These are phyloP conservation scores for Microsporum audouinii DNA, from an alignment of 2,329 filamentous ascomycete genomes.

Conservation along the genomic window DNA sequence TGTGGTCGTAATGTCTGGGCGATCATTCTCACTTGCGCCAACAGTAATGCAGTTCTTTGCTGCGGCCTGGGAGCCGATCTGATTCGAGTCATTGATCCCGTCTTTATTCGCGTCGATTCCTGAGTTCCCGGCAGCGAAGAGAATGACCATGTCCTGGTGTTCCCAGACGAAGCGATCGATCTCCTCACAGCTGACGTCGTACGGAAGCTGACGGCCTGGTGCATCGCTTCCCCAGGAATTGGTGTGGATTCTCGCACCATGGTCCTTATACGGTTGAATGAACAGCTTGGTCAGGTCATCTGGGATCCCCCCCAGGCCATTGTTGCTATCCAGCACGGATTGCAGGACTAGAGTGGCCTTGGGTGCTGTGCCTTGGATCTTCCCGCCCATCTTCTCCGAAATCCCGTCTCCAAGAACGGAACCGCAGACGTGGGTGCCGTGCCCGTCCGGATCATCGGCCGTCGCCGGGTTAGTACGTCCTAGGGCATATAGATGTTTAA, in stretches of 20 bases:
- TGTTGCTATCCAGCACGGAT: slow-evolving; percentile 11
- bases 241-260: slow-evolving; percentile 15
- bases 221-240: slow-evolving; percentile 17
- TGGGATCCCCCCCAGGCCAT: slow-evolving; percentile 15
- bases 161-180: slow-evolving; percentile 18
- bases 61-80: slow-evolving; percentile 16
- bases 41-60: slow-evolving; percentile 22
- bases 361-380: slow-evolving; percentile 16
- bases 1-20: slow-evolving; percentile 12
- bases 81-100: slow-evolving; percentile 12
- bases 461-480: slow-evolving; percentile 4
- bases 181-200: slow-evolving; percentile 10
- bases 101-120: slow-evolving; percentile 11
- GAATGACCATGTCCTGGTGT: slow-evolving; percentile 17
- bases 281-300: slow-evolving; percentile 14
- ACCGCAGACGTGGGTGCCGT: slow-evolving; percentile 19
- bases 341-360: slow-evolving; percentile 17
- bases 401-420: slow-evolving; percentile 16
- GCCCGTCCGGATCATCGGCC: slow-evolving; percentile 14
- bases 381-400: slow-evolving; percentile 11
- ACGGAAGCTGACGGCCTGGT: slow-evolving; percentile 10
- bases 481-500: slow-evolving; percentile 13
- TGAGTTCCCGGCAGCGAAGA: slow-evolving; percentile 19
- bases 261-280: slow-evolving; percentile 13
- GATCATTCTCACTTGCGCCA: slow-evolving; percentile 18